phyloP scores from a whole-genome alignment of 2,329 filamentous ascomycete genomes.

The Claviceps capensis region DNA sequence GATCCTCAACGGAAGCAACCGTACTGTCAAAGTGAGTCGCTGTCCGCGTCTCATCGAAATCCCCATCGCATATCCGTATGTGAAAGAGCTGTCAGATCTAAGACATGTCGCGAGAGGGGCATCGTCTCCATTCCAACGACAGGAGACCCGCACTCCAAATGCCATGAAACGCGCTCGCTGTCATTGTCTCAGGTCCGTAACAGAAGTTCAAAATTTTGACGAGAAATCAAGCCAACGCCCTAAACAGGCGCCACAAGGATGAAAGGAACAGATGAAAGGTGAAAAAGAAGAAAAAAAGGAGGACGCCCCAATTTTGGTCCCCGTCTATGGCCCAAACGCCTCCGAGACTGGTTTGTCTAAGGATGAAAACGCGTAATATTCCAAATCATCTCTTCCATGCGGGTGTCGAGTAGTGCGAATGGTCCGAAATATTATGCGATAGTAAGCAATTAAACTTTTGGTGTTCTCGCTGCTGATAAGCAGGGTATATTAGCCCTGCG shows the following conservation, averaged over 20 bases:
- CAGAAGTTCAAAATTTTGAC: conserved; percentile 7
- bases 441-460: conserved; percentile 8
- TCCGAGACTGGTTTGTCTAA: conserved; percentile 10
- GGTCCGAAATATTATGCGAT: background rate
- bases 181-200: conserved; percentile 6
- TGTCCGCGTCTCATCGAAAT: conserved; percentile 1
- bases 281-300: conserved; percentile 10
- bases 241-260: background rate
- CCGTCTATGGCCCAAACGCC: conserved; percentile 22
- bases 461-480: conserved; percentile 23
- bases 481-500: conserved; percentile 22
- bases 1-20: background rate
- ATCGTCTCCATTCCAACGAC: conserved; percentile 17
- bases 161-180: background rate
- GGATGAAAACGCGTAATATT: conserved; percentile 1
- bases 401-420: conserved; percentile 1
- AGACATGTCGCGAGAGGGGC: conserved; percentile 17
- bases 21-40: background rate
- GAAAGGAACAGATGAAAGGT: conserved; percentile 7
- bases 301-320: conserved; percentile 8
- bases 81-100: conserved; percentile 10
- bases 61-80: background rate
- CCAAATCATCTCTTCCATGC: conserved; percentile 6
- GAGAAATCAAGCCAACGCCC: conserved; percentile 4
- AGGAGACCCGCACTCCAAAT: background rate